phyloP scores from a whole-genome alignment of 768 basidiomycete genomes.

The Solioccasus polychromus region DNA sequence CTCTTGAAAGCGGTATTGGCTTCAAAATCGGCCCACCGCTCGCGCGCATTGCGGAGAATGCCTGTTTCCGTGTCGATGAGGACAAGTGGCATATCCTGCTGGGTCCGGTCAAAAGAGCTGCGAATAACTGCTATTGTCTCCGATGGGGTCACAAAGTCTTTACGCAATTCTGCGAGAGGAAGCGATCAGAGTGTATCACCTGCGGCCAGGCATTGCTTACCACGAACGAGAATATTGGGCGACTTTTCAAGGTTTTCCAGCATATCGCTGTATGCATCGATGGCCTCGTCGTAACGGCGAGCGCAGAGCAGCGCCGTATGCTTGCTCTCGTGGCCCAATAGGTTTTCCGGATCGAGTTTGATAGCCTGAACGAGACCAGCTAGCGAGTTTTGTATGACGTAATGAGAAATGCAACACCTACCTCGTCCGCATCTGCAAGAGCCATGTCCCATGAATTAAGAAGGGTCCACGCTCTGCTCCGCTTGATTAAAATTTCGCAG shows the following conservation, averaged over 20 bases:
- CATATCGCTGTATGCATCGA: not conserved
- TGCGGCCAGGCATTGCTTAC: too few relatives aligned
- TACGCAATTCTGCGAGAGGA: not conserved
- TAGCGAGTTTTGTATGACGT: too few relatives aligned
- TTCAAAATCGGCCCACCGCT: too few relatives aligned
- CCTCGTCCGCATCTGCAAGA: not conserved
- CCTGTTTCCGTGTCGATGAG: too few relatives aligned
- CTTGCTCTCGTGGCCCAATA: slow-evolving; percentile 1
- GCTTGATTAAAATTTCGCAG: too few relatives aligned
- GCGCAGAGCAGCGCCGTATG: slow-evolving; percentile 1
- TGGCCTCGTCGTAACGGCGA: not conserved
- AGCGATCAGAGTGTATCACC: not conserved
- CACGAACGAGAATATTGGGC: not conserved
- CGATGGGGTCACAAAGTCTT: not conserved
- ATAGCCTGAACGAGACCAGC: not conserved
- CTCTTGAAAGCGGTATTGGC: too few relatives aligned
- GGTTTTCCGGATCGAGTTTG: slow-evolving; percentile 3
- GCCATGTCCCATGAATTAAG: too few relatives aligned
- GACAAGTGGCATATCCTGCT: too few relatives aligned
- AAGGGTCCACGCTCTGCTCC: too few relatives aligned
- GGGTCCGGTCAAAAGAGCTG: not conserved
- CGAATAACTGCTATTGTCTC: not conserved
- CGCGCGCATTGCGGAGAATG: too few relatives aligned
- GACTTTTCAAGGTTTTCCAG: not conserved
- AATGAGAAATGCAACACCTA: too few relatives aligned